Evolutionary conservation across 2,329 filamentous ascomycete genomes (phyloP).

Genomic region (Teratosphaeria gauchensis): DNA sequence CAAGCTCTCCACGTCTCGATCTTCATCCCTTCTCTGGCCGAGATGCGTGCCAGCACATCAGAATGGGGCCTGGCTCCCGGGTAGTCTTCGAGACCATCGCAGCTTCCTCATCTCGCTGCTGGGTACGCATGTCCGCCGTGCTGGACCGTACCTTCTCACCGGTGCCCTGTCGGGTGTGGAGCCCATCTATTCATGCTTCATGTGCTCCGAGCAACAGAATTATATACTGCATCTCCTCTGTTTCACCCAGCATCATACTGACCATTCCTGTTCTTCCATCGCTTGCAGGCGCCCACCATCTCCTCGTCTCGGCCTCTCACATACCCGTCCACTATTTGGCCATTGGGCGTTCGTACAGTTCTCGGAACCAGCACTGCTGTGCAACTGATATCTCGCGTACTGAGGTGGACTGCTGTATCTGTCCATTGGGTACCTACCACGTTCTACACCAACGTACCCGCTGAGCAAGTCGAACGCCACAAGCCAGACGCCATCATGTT

Average conservation of each 20-base stretch:
- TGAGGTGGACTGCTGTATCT: conserved; percentile 19
- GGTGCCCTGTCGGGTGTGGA: conserved; percentile 19
- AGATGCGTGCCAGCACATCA: conserved; percentile 87
- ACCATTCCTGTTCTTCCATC: conserved; percentile 4
- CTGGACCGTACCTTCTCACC: conserved; percentile 12
- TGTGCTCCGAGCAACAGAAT: background rate
- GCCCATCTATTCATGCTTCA: conserved; percentile 9
- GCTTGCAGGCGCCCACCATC: conserved; percentile 6
- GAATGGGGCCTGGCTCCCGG: conserved; percentile 32
- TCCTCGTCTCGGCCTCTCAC: conserved; percentile 4
- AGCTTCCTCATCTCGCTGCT: conserved; percentile 13
- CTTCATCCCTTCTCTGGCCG: conserved; percentile 58
- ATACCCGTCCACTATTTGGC: conserved; percentile 1
- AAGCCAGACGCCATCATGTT: conserved; percentile 22
- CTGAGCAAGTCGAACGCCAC: background rate
- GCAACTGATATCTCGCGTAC: conserved; percentile 12
- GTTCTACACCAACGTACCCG: conserved; percentile 5
- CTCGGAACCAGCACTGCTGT: conserved; percentile 16
- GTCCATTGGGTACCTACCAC: conserved; percentile 14
- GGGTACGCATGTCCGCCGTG: conserved; percentile 6
- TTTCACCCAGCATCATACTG: background rate
- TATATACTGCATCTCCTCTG: conserved; percentile 6
- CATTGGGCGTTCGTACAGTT: conserved; percentile 1
- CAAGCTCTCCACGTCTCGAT: conserved; percentile 24
- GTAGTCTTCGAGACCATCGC: conserved; percentile 18